phyloP scores from a whole-genome alignment of 2,329 filamentous ascomycete species.

The Hypoxylon sp. region DNA sequence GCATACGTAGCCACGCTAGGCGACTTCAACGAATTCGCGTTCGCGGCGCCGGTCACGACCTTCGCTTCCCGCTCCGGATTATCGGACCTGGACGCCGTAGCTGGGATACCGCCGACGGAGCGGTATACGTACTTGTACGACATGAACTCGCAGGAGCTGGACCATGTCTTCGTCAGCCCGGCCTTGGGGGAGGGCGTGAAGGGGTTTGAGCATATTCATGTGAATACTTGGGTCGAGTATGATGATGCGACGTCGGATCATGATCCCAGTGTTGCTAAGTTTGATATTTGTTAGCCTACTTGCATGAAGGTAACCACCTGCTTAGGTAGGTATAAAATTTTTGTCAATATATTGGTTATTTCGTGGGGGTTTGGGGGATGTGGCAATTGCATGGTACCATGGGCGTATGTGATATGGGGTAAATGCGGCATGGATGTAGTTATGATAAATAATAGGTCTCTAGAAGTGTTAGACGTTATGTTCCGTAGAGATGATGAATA shows the following conservation, averaged over 20 bases:
- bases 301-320: no score
- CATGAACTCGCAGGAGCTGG: constrained; percentile 77
- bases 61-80: constrained; percentile 70
- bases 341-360: no score
- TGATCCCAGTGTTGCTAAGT: constrained; percentile 75
- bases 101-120: constrained; percentile 67
- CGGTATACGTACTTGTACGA: constrained; percentile 81
- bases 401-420: neutral
- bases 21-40: constrained; percentile 81
- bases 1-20: constrained; percentile 74
- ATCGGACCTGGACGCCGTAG: constrained; percentile 73
- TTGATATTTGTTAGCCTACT: constrained; percentile 67
- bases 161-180: constrained; percentile 78
- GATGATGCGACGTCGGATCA: constrained; percentile 75
- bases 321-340: no score
- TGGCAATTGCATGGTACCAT: neutral
- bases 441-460: neutral
- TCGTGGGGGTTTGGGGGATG: neutral
- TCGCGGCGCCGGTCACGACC: constrained; percentile 70
- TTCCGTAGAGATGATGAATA: neutral
- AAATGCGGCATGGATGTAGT: neutral
- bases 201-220: constrained; percentile 76
- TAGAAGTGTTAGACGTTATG: neutral
- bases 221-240: constrained; percentile 76
- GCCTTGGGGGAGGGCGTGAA: constrained; percentile 61